Percentiles rank a stretch among this genome's conserved stretches.
phyloP scores from a whole-genome alignment of 768 basidiomycete genomes.

The Exsudoporus frostii region DNA sequence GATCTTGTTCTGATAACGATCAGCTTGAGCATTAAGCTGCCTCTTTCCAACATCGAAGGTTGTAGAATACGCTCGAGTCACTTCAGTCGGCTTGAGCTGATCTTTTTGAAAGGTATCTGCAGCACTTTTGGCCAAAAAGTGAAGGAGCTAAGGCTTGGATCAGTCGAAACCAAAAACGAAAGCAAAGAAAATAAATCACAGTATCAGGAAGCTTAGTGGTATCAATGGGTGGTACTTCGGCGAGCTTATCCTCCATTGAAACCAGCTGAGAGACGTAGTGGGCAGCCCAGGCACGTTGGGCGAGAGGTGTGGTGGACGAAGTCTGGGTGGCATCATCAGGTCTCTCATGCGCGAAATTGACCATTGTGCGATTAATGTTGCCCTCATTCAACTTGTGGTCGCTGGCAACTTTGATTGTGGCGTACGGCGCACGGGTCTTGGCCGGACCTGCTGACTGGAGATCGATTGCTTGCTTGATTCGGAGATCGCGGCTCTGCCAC shows the following conservation, averaged over 20 bases:
- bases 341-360: slow-evolving; percentile 1
- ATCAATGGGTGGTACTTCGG: slow-evolving; percentile 23
- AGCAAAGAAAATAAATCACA: slow-evolving; percentile 7
- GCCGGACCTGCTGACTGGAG: slow-evolving; percentile 21
- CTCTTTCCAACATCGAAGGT: slow-evolving; percentile 11
- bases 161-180: not conserved
- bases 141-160: slow-evolving; percentile 18
- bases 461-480: slow-evolving; percentile 34
- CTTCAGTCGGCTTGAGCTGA: slow-evolving; percentile 24
- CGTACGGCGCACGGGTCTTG: slow-evolving; percentile 16
- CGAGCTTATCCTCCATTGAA: slow-evolving; percentile 21
- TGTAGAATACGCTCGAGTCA: slow-evolving; percentile 20
- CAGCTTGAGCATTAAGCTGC: slow-evolving; percentile 16
- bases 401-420: slow-evolving; percentile 16
- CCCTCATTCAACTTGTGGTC: slow-evolving; percentile 2
- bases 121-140: slow-evolving; percentile 27
- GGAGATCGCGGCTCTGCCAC: slow-evolving; percentile 31
- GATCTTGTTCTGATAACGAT: slow-evolving; percentile 32
- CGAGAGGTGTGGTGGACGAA: slow-evolving; percentile 18
- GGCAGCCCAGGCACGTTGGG: slow-evolving; percentile 31
- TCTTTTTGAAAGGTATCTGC: slow-evolving; percentile 25
- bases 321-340: not conserved
- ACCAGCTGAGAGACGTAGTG: slow-evolving; percentile 28
- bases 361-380: slow-evolving; percentile 20
- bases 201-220: slow-evolving; percentile 24